Base-by-base conservation (phyloP, 352 stramenopile species). In the Pythium apleroticum region DNA sequence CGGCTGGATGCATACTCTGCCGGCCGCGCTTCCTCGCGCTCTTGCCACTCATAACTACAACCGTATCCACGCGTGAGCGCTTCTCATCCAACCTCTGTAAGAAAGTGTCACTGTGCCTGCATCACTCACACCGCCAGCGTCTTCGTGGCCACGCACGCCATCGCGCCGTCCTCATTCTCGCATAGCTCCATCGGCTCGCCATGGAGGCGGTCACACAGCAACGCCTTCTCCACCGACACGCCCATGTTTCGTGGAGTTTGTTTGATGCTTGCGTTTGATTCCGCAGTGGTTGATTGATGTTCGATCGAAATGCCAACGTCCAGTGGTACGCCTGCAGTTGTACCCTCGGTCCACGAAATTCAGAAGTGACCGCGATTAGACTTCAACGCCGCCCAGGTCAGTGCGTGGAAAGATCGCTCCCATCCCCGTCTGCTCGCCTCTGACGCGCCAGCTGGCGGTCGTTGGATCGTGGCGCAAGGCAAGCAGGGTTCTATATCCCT, bases 301-400 rank as follows among this genome's bases (percentile, higher is more conserved):
- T 31, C 55, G 46, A 31, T 33, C 17, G 33, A 45, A 53, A 31
- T 39, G 55, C 49, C 54, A 58, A 65, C 54, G 52, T 52, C 24
- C 45, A 14, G 24, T 28, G 45, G 45, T 28, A 52, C 41, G 41
- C 41, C 30, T 33, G 45, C n/a, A 15, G 17, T 49, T 24, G 45
- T 17, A 24, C n/a, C 15, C 33, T 35, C 35, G 55, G 15, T 1
- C 9, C 4, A 11, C 8, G 25, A 28, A 65, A 65, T 54, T 59
- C 49, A 43, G 41, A 65, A 65, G 45, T 61, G 52, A 67, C 60
- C 37, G 60, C 56, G 60, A 14, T 53, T 43, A 53, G 60, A 67
- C 60, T 67, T 67, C 60, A 67, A 67, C 43, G 60, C 60, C 28
- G 30, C 20, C 10, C 35, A 31, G 24, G 48, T 24, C 48, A 41